These are phyloP conservation scores for Dioscorea zingiberensis DNA, from an alignment of 106 monocot genomes.

Conservation along the genomic window DNA sequence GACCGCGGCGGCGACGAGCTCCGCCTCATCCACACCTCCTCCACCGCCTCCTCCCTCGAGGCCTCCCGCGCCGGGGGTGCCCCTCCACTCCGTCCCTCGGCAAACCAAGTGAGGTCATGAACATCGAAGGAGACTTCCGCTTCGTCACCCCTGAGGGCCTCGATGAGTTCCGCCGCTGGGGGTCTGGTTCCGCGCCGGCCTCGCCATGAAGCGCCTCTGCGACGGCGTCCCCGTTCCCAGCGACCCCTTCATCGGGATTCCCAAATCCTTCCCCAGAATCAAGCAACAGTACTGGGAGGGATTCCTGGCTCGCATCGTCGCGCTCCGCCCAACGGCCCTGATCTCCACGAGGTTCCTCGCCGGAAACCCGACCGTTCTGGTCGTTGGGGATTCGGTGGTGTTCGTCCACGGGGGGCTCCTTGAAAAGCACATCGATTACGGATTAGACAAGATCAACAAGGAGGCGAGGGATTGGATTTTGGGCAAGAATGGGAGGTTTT, in stretches of 20 bases:
- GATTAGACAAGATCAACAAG: conserved; percentile 71
- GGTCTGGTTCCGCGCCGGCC: conserved; percentile 49
- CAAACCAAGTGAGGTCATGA: conserved; percentile 98
- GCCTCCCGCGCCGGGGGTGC: conserved; percentile 46
- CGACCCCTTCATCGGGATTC: conserved; percentile 82
- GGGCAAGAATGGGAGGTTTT: conserved; percentile 23
- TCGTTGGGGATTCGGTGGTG: conserved; percentile 80
- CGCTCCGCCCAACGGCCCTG: conserved; percentile 71
- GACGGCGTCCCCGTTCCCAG: conserved; percentile 18
- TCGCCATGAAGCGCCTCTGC: conserved; percentile 66
- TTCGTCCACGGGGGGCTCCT: conserved; percentile 92
- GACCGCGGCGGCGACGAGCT: conserved; percentile 92
- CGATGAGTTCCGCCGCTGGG: conserved; percentile 63
- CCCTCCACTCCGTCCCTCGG: conserved; percentile 55
- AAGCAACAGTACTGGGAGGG: conserved; percentile 65
- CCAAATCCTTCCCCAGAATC: conserved; percentile 60
- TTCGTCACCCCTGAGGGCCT: conserved; percentile 51
- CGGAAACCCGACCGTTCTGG: conserved; percentile 45
- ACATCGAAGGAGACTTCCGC: conserved; percentile 69
- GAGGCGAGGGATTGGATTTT: conserved; percentile 81
- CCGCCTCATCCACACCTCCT: conserved; percentile 75
- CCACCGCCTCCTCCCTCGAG: conserved; percentile 54
- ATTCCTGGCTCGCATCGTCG: conserved; percentile 65
- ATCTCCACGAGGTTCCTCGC: conserved; percentile 64
- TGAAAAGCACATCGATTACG: conserved; percentile 49